Evolutionary conservation across 768 basidiomycete species (phyloP).

Genomic region (Pulveroboletus sp.): DNA sequence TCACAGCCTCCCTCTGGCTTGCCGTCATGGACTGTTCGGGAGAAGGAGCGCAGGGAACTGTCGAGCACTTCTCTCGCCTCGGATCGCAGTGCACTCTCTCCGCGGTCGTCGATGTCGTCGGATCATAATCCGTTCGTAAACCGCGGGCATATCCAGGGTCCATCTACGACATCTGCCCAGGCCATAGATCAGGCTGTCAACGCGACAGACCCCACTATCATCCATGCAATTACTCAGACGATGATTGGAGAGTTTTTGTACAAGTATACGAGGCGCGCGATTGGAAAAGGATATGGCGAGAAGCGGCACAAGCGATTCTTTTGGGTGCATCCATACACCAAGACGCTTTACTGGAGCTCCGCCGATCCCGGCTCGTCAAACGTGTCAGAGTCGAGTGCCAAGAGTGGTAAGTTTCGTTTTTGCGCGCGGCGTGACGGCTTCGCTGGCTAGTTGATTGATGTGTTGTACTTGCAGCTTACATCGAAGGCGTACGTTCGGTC

Average conservation of each 20-base stretch:
- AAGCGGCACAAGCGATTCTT: slow-evolving; percentile 93
- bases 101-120: slow-evolving; percentile 81
- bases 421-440: slow-evolving; percentile 7
- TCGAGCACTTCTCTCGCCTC: slow-evolving; percentile 72
- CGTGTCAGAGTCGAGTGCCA: slow-evolving; percentile 89
- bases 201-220: slow-evolving; percentile 83
- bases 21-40: slow-evolving; percentile 49
- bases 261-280: slow-evolving; percentile 89
- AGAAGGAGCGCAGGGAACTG: slow-evolving; percentile 53
- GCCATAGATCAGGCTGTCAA: slow-evolving; percentile 28
- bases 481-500: slow-evolving; percentile 89
- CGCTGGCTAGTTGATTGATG: slow-evolving; percentile 2
- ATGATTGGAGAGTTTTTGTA: slow-evolving; percentile 99
- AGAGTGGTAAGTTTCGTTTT: slow-evolving; percentile 77
- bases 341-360: slow-evolving; percentile 96
- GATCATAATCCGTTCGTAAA: slow-evolving; percentile 56
- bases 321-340: slow-evolving; percentile 99
- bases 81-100: slow-evolving; percentile 64
- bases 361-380: slow-evolving; percentile 88
- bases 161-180: slow-evolving; percentile 47
- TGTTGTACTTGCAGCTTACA: slow-evolving; percentile 61
- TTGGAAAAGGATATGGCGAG: slow-evolving; percentile 90
- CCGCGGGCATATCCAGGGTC: slow-evolving; percentile 33
- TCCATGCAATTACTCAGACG: slow-evolving; percentile 97
- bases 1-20: slow-evolving; percentile 42